Evolutionary conservation across 2,329 filamentous ascomycete genomes (phyloP).

Genomic region (Rhynchosporium graminicola): DNA sequence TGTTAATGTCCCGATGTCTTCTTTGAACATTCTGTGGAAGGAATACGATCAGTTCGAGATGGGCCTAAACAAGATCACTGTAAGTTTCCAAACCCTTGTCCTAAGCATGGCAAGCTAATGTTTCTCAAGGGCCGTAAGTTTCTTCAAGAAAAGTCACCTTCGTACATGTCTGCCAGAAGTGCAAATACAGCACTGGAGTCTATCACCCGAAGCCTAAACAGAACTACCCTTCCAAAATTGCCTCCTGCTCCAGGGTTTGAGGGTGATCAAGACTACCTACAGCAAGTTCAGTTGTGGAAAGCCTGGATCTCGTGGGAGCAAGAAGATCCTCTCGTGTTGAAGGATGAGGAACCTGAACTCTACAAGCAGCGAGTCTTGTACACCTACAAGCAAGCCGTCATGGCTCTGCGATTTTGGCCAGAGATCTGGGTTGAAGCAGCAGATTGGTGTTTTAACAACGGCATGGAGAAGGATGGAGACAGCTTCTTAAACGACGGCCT

Average conservation of each 20-base stretch:
- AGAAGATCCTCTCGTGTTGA: conserved; percentile 83
- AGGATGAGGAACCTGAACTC: conserved; percentile 73
- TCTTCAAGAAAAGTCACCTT: conserved; percentile 85
- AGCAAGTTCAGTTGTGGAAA: conserved; percentile 88
- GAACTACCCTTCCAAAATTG: conserved; percentile 76
- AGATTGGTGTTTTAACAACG: conserved; percentile 86
- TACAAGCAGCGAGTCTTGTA: conserved; percentile 82
- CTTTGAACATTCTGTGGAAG: conserved; percentile 86
- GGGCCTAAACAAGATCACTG: conserved; percentile 87
- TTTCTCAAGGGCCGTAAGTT: conserved; percentile 80
- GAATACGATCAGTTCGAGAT: conserved; percentile 98
- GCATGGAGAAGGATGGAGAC: conserved; percentile 63
- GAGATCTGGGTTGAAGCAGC: conserved; percentile 95
- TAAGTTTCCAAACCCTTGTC: conserved; percentile 46
- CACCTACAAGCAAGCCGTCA: conserved; percentile 89
- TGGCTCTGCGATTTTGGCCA: conserved; percentile 92
- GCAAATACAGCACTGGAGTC: conserved; percentile 91
- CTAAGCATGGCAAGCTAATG: conserved; percentile 26
- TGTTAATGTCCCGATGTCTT: conserved; percentile 81
- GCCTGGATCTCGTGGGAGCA: conserved; percentile 96
- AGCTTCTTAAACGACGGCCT: conserved; percentile 79
- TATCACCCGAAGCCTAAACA: conserved; percentile 72
- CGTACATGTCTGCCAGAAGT: conserved; percentile 94
- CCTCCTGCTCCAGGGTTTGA: conserved; percentile 85
- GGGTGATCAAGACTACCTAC: conserved; percentile 78